A percentile compares a stretch with the other conserved stretches of the same genome.
phyloP scores from a whole-genome alignment of 306 rosid species.

The Malus fusca region DNA sequence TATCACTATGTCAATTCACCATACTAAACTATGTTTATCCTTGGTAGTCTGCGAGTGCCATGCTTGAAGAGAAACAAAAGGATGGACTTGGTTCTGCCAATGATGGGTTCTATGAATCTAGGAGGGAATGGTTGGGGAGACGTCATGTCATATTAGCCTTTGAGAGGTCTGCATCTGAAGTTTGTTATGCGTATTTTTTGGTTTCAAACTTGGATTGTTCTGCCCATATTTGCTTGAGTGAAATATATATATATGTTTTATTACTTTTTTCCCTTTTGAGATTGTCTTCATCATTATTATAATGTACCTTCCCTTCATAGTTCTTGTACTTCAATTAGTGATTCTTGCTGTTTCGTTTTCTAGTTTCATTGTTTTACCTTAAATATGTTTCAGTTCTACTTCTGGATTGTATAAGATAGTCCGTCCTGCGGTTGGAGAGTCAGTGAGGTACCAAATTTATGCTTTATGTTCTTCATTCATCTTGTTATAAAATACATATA shows the following conservation, averaged over 20 bases:
- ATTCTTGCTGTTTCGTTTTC: not conserved
- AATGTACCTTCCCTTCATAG: not conserved
- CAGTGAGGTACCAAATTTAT: constrained; percentile 50
- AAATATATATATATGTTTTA: not conserved
- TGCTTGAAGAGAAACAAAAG: constrained; percentile 80
- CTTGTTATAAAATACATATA: not conserved
- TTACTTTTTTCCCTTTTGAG: not conserved
- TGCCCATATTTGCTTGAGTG: not conserved
- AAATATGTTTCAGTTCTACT: constrained; percentile 58
- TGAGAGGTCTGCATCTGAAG: constrained; percentile 51
- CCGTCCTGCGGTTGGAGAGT: constrained; percentile 98
- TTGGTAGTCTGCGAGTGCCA: constrained; percentile 60
- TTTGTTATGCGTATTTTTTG: constrained; percentile 2
- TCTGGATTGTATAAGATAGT: constrained; percentile 76
- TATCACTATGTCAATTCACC: constrained; percentile 3
- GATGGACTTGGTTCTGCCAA: constrained; percentile 73
- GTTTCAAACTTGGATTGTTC: not conserved
- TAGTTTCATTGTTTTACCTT: constrained; percentile 13
- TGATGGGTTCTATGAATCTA: constrained; percentile 97
- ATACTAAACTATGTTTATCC: constrained; percentile 12
- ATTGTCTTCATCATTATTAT: not conserved
- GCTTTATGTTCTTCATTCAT: constrained; percentile 9
- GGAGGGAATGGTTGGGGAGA: constrained; percentile 91
- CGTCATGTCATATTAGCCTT: constrained; percentile 84
- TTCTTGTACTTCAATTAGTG: not conserved